phyloP scores from a whole-genome alignment of 257 asterid genomes.

The Avicennia marina region DNA sequence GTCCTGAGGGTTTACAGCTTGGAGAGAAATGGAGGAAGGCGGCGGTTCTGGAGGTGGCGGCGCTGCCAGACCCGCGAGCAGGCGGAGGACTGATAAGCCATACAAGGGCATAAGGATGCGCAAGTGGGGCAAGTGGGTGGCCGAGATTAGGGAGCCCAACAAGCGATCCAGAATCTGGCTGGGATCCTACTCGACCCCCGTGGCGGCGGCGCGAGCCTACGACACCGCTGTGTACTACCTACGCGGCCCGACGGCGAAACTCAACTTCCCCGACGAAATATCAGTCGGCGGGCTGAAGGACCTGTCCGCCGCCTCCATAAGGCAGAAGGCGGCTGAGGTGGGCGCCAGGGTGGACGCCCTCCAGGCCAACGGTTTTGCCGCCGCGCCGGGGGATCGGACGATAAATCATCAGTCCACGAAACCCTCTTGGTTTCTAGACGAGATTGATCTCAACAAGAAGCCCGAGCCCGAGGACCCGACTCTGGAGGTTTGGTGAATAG shows the following conservation, averaged over 20 bases:
- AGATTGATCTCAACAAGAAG: slow-evolving; percentile 47
- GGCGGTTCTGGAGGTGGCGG: slow-evolving; percentile 15
- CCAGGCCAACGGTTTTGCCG: slow-evolving; percentile 10
- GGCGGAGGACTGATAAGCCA: slow-evolving; percentile 50
- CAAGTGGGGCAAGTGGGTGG: slow-evolving; percentile 99
- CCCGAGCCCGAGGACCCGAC: slow-evolving; percentile 36
- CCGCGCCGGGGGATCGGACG: not conserved
- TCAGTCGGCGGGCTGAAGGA: slow-evolving; percentile 28
- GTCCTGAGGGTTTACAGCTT: no score
- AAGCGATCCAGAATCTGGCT: slow-evolving; percentile 90
- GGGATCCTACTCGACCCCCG: slow-evolving; percentile 81
- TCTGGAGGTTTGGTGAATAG: no score
- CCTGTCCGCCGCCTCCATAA: slow-evolving; percentile 63
- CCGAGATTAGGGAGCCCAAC: slow-evolving; percentile 91
- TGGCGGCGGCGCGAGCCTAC: slow-evolving; percentile 90
- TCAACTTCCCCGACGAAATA: slow-evolving; percentile 68
- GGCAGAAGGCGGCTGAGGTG: slow-evolving; percentile 82
- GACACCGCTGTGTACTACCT: slow-evolving; percentile 87
- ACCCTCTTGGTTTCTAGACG: slow-evolving; percentile 50
- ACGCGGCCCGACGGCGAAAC: slow-evolving; percentile 74
- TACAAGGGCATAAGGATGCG: slow-evolving; percentile 94
- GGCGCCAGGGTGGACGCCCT: slow-evolving; percentile 85
- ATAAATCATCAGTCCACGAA: slow-evolving; percentile 23
- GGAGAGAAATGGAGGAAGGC: slow-evolving; percentile 36
- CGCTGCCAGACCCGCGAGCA: slow-evolving; percentile 16